These are phyloP conservation scores for Malus hybrid DNA, from an alignment of 331 rosid genomes.

Conservation along the genomic window DNA sequence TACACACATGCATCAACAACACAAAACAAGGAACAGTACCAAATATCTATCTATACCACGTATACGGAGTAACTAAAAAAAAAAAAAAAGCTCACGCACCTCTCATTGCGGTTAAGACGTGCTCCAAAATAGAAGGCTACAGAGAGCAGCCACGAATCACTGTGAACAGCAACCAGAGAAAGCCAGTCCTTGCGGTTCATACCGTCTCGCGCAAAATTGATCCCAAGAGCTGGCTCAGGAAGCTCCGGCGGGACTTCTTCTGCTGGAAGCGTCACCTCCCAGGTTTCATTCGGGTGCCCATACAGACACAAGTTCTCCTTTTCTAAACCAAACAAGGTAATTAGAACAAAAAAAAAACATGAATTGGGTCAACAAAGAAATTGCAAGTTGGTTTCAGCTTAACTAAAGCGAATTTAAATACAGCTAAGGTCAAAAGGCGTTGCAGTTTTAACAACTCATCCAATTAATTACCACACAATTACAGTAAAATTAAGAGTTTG, in stretches of 20 bases:
- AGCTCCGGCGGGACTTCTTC: constrained; percentile 95
- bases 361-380: not conserved
- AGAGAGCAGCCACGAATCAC: constrained; percentile 93
- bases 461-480: not conserved
- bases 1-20: not conserved
- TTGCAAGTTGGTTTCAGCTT: not conserved
- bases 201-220: constrained; percentile 92
- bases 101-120: constrained; percentile 75
- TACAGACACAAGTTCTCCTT: constrained; percentile 92
- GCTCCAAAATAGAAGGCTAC: constrained; percentile 90
- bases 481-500: not conserved
- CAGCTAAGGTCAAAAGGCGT: not conserved
- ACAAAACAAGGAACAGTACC: not conserved
- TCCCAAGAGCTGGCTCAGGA: constrained; percentile 95
- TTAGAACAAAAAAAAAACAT: not conserved
- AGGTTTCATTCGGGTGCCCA: constrained; percentile 71
- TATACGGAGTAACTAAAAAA: not conserved
- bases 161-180: constrained; percentile 83
- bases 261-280: constrained; percentile 91
- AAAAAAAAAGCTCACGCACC: constrained; percentile 21
- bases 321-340: constrained; percentile 19
- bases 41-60: not conserved
- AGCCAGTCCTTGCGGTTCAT: constrained; percentile 92
- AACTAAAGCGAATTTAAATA: not conserved
- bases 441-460: not conserved